A percentile compares a stretch with the other conserved stretches of the same genome.
Conservation (phyloP, 164 flowering plant species). For the Macadamia tetraphylla region DNA sequence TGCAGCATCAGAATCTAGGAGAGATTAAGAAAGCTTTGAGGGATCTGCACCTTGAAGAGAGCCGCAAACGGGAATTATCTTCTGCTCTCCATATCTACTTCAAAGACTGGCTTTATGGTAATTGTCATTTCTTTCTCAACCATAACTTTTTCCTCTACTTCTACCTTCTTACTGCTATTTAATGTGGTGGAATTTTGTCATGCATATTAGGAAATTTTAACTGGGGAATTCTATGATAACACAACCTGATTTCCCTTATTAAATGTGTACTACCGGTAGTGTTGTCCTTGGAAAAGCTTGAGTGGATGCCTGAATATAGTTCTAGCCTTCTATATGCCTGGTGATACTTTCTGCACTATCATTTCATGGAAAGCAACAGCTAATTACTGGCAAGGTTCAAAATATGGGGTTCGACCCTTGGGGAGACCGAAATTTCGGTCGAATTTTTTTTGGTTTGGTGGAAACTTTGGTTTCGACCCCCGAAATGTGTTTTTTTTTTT, state of each 20-base stretch:
- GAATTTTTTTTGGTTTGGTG: no score
- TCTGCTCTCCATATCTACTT: slow-evolving; percentile 78
- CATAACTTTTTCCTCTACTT: neutral
- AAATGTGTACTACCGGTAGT: neutral
- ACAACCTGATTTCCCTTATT: neutral
- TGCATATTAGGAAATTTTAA: neutral
- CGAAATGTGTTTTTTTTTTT: no score
- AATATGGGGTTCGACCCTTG: no score
- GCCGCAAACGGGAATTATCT: slow-evolving; percentile 71
- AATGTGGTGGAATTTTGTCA: neutral
- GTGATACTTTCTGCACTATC: neutral
- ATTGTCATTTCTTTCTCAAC: slow-evolving; percentile 3
- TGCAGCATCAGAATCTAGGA: slow-evolving; percentile 58
- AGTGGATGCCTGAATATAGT: neutral
- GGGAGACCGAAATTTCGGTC: no score
- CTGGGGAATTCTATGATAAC: neutral
- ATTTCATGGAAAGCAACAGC: neutral
- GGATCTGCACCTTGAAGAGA: slow-evolving; percentile 81
- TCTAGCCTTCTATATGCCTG: neutral
- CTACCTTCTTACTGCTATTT: neutral
- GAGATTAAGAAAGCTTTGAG: slow-evolving; percentile 71
- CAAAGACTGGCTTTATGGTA: slow-evolving; percentile 98
- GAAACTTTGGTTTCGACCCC: no score
- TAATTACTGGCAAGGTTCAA: no score
- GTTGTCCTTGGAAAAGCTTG: neutral